A percentile compares a stretch with the other conserved stretches of the same genome.
Evolutionary conservation across 2,329 filamentous ascomycete genomes (phyloP).

Genomic region (Colletotrichum tanaceti): DNA sequence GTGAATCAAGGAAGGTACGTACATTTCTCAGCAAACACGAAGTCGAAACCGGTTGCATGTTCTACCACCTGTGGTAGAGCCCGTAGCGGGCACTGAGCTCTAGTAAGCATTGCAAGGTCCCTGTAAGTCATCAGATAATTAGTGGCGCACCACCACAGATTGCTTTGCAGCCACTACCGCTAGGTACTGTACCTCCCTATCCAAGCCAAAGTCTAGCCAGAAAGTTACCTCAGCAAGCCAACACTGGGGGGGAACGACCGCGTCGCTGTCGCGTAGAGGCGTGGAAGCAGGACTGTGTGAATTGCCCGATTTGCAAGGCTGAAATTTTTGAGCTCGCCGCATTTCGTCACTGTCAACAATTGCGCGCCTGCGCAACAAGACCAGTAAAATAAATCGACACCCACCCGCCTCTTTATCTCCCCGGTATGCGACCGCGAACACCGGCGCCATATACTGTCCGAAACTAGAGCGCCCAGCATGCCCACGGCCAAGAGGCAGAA

Average conservation of each 20-base stretch:
- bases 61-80: background rate
- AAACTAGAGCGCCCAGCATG: conserved; percentile 53
- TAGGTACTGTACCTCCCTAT: no score
- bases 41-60: background rate
- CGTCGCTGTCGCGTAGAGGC: conserved; percentile 26
- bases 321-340: conserved; percentile 47
- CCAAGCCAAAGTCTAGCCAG: background rate
- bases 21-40: conserved; percentile 8
- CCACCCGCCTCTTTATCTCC: background rate
- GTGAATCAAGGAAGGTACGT: conserved; percentile 3
- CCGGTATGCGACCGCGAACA: conserved; percentile 28
- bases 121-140: background rate
- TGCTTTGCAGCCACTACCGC: conserved; percentile 1
- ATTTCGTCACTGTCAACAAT: conserved; percentile 29
- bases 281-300: background rate
- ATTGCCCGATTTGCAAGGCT: conserved; percentile 47
- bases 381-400: conserved; percentile 39
- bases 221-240: conserved; percentile 9
- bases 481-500: conserved; percentile 70
- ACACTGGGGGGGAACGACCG: conserved; percentile 4
- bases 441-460: background rate
- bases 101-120: background rate
- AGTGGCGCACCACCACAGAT: background rate
- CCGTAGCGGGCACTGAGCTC: background rate
- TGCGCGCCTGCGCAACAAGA: conserved; percentile 45